Evolutionary conservation across 2,329 filamentous ascomycete genomes (phyloP).

Genomic region (Mycosphaerella sp.): DNA sequence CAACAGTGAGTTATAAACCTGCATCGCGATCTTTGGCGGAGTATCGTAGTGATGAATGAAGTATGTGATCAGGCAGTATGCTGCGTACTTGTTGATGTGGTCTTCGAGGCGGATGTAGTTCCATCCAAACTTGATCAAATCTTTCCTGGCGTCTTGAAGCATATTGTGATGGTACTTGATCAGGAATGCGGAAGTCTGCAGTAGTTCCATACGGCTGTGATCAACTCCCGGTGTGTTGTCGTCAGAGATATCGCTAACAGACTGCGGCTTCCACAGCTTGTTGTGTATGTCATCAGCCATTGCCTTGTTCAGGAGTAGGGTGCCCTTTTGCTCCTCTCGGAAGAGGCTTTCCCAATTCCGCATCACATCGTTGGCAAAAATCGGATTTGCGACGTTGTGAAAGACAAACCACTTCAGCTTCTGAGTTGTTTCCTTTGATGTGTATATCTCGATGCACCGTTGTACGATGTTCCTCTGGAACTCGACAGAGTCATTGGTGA

Average conservation of each 20-base stretch:
- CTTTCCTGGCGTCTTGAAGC: constrained; percentile 86
- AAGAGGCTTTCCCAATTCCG: constrained; percentile 59
- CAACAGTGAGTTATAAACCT: constrained; percentile 87
- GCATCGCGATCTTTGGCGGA: constrained; percentile 87
- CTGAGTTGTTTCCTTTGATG: constrained; percentile 69
- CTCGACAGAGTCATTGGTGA: constrained; percentile 75
- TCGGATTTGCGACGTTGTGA: constrained; percentile 88
- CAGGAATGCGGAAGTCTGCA: constrained; percentile 89
- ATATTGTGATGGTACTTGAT: constrained; percentile 90
- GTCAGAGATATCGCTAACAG: constrained; percentile 65
- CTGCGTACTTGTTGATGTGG: constrained; percentile 97
- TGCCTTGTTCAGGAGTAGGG: constrained; percentile 72
- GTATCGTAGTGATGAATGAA: constrained; percentile 98
- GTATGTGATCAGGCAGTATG: constrained; percentile 93
- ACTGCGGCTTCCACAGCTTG: constrained; percentile 87
- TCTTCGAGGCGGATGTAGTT: constrained; percentile 98
- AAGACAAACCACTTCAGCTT: constrained; percentile 90
- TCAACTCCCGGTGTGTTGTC: constrained; percentile 85
- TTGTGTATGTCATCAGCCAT: constrained; percentile 87
- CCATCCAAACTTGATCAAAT: constrained; percentile 99
- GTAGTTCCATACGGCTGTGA: constrained; percentile 89
- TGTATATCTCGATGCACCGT: constrained; percentile 82
- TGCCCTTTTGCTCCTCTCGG: constrained; percentile 50
- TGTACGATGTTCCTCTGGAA: constrained; percentile 78
- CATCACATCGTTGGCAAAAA: constrained; percentile 94